Percentiles rank a stretch among this genome's conserved stretches.
Evolutionary conservation across 441 rosid genomes (phyloP).

Genomic region (Omphalea diandra): DNA sequence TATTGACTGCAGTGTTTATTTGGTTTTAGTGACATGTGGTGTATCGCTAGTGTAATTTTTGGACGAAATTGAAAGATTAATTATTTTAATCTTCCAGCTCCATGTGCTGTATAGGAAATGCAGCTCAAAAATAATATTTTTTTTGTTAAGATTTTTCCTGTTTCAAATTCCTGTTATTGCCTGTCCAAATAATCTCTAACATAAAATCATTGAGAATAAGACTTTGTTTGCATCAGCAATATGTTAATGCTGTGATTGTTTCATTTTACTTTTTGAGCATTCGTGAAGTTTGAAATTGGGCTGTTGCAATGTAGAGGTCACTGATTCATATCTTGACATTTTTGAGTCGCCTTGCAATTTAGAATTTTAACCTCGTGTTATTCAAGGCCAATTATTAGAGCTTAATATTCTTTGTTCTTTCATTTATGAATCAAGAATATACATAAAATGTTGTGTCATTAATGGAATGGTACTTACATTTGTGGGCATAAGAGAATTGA

Average conservation of each 20-base stretch:
- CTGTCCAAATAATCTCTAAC: no score
- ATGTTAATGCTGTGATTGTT: no score
- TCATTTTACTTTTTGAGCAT: no score
- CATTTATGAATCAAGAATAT: background rate
- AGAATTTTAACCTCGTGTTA: background rate
- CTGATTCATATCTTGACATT: no score
- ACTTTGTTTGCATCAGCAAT: no score
- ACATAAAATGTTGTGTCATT: background rate
- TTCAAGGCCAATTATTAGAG: background rate
- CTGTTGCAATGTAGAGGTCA: background rate
- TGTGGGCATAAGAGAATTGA: background rate
- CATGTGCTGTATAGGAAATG: no score
- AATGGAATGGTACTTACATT: background rate
- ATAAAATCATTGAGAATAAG: no score
- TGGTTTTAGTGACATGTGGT: conserved; percentile 55
- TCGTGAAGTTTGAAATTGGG: background rate
- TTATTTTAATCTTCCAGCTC: background rate
- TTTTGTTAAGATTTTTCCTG: no score
- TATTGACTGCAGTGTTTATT: conserved; percentile 75
- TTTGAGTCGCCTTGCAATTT: background rate
- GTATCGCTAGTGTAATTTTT: conserved; percentile 34
- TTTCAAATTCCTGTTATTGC: background rate
- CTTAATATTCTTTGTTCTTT: background rate
- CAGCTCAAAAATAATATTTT: no score
- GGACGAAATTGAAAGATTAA: background rate